phyloP scores from a whole-genome alignment of 192 early-diverging fungal species.

The Coemansia erecta region DNA sequence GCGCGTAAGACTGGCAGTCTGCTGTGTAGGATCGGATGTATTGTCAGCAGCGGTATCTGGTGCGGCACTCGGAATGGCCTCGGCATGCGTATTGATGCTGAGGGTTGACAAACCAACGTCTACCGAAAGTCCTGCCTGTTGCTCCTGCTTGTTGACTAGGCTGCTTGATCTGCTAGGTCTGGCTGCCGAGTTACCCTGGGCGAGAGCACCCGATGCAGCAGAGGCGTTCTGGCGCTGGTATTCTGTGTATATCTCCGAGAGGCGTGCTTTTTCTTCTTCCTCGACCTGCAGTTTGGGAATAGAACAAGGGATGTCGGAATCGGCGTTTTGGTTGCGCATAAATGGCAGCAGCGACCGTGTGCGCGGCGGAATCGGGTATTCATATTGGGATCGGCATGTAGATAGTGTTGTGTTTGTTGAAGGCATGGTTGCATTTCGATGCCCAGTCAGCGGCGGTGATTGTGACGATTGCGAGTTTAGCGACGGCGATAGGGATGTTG shows the following conservation, averaged over 20 bases:
- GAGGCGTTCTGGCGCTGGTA: constrained; percentile 21
- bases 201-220: constrained; percentile 11
- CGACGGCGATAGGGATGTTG: background rate
- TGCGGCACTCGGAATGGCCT: constrained; percentile 1
- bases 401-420: constrained; percentile 9
- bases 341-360: constrained; percentile 29
- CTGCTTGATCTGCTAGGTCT: constrained; percentile 43
- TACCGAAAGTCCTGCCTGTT: constrained; percentile 7
- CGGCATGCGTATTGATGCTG: constrained; percentile 32
- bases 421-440: constrained; percentile 1
- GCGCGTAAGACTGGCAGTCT: background rate
- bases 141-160: constrained; percentile 20
- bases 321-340: constrained; percentile 14
- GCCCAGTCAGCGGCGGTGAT: background rate
- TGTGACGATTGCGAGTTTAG: constrained; percentile 1
- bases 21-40: background rate
- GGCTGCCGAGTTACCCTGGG: constrained; percentile 7
- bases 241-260: constrained; percentile 30
- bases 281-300: constrained; percentile 34
- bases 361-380: constrained; percentile 34
- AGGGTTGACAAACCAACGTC: constrained; percentile 8
- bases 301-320: background rate
- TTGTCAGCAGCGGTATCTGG: background rate
- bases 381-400: constrained; percentile 5
- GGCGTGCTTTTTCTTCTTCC: constrained; percentile 37